Percentiles rank a stretch among this genome's conserved stretches.
Conservation (phyloP, 1,139 yeast genomes). For the Scheffersomyces titani region DNA sequence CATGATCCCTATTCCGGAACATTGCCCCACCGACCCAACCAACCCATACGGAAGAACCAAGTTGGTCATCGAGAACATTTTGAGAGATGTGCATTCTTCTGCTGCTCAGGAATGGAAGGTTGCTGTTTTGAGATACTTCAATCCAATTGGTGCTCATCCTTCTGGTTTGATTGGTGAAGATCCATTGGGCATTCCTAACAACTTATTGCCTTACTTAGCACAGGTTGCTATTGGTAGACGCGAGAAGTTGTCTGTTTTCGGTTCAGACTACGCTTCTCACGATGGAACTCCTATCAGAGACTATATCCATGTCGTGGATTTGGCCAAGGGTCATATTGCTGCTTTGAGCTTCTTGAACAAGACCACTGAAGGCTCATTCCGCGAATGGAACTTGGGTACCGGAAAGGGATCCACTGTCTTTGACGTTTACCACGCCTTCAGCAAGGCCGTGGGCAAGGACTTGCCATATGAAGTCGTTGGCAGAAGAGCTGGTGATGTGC, state of each 20-base stretch:
- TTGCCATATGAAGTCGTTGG: conserved; percentile 66
- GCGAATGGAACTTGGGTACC: conserved; percentile 86
- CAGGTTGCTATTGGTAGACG: conserved; percentile 79
- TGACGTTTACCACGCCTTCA: conserved; percentile 69
- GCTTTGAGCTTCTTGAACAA: conserved; percentile 61
- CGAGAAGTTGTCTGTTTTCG: conserved; percentile 64
- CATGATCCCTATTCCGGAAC: conserved; percentile 80
- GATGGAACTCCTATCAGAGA: conserved; percentile 87
- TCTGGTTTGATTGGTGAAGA: conserved; percentile 81
- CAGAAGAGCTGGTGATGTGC: conserved; percentile 79
- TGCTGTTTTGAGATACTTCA: conserved; percentile 74
- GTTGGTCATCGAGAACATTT: conserved; percentile 60
- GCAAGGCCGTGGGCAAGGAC: conserved; percentile 65
- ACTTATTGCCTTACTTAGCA: conserved; percentile 71
- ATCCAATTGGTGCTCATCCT: conserved; percentile 86
- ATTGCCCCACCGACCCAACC: conserved; percentile 74
- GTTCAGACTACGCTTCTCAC: conserved; percentile 65
- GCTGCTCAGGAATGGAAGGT: conserved; percentile 52
- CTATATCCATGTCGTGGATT: conserved; percentile 79
- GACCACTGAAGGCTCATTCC: conserved; percentile 47
- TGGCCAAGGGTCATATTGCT: conserved; percentile 79
- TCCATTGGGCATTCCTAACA: conserved; percentile 77
- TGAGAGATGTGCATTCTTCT: conserved; percentile 56
- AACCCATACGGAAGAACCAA: conserved; percentile 81
- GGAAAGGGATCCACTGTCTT: conserved; percentile 79